A percentile compares a stretch with the other conserved stretches of the same genome.
These are phyloP conservation scores for Colletotrichum tropicicola DNA, from an alignment of 2,329 filamentous ascomycete species.

Conservation along the genomic window DNA sequence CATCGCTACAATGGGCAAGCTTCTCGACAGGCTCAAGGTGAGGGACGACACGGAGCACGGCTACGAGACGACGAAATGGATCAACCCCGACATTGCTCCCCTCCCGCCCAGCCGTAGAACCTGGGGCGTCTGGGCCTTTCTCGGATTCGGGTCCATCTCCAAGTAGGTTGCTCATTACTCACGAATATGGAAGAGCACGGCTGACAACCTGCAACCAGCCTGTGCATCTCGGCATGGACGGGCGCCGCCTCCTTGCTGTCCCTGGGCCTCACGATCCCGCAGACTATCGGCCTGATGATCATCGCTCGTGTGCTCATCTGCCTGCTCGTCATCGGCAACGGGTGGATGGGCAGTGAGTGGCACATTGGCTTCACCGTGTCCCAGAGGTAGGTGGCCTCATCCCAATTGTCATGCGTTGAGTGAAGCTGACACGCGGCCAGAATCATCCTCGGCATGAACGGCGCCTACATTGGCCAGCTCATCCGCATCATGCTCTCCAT, in stretches of 20 bases:
- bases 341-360: conserved; percentile 36
- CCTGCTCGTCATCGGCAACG: conserved; percentile 35
- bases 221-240: conserved; percentile 32
- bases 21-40: conserved; percentile 24
- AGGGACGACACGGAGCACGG: conserved; percentile 28
- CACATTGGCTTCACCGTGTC: conserved; percentile 46
- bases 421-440: background rate
- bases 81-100: conserved; percentile 54
- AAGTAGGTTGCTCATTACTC: conserved; percentile 10
- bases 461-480: conserved; percentile 47
- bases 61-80: conserved; percentile 56
- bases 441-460: conserved; percentile 44
- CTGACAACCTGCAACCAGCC: background rate
- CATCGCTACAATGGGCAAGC: conserved; percentile 2
- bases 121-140: conserved; percentile 44
- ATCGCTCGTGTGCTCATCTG: conserved; percentile 30
- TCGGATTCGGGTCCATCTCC: conserved; percentile 32
- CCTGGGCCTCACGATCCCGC: conserved; percentile 31
- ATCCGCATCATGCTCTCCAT: conserved; percentile 49
- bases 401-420: accelerated
- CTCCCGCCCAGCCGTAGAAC: conserved; percentile 53
- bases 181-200: background rate
- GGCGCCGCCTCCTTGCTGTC: conserved; percentile 29
- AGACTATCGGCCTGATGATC: conserved; percentile 33
- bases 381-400: conserved; percentile 44